Evolutionary conservation across 2,329 filamentous ascomycete genomes (phyloP).

Genomic region (Aspergillus floridensis): DNA sequence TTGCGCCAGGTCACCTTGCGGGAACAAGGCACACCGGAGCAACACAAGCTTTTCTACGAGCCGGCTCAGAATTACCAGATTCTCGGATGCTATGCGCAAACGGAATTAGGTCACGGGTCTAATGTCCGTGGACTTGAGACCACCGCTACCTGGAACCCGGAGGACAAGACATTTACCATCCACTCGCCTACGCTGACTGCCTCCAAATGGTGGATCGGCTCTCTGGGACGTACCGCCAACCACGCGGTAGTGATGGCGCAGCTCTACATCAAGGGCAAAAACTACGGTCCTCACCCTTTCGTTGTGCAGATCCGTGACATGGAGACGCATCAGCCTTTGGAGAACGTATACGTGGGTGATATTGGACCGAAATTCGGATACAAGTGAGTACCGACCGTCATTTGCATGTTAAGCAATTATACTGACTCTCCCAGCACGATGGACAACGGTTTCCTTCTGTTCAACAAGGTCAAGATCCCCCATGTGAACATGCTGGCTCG

Average conservation of each 20-base stretch:
- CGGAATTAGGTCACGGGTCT: constrained; percentile 74
- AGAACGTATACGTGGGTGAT: constrained; percentile 71
- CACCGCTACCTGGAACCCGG: constrained; percentile 68
- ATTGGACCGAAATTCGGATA: constrained; percentile 79
- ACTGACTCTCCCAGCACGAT: constrained; percentile 54
- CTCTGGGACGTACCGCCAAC: constrained; percentile 71
- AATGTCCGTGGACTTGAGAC: constrained; percentile 73
- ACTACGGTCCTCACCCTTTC: constrained; percentile 73
- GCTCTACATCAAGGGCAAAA: constrained; percentile 65
- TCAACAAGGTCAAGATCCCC: constrained; percentile 73
- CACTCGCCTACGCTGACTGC: constrained; percentile 72
- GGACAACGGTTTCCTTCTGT: constrained; percentile 77
- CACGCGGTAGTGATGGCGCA: constrained; percentile 78
- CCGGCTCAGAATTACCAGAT: constrained; percentile 67
- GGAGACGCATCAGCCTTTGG: constrained; percentile 66
- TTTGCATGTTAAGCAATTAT: too few relatives aligned
- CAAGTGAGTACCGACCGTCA: constrained; percentile 47
- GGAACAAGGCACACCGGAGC: constrained; percentile 70
- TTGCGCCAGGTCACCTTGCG: constrained; percentile 59
- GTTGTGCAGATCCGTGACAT: constrained; percentile 71
- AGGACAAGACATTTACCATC: constrained; percentile 71
- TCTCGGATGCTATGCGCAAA: constrained; percentile 79
- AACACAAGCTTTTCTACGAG: constrained; percentile 70
- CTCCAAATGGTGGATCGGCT: constrained; percentile 84
- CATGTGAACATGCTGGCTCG: constrained; percentile 70